Percentiles rank a stretch among this genome's conserved stretches.
phyloP scores from a whole-genome alignment of 2,329 filamentous ascomycete species.

The Talaromyces pinophilus region DNA sequence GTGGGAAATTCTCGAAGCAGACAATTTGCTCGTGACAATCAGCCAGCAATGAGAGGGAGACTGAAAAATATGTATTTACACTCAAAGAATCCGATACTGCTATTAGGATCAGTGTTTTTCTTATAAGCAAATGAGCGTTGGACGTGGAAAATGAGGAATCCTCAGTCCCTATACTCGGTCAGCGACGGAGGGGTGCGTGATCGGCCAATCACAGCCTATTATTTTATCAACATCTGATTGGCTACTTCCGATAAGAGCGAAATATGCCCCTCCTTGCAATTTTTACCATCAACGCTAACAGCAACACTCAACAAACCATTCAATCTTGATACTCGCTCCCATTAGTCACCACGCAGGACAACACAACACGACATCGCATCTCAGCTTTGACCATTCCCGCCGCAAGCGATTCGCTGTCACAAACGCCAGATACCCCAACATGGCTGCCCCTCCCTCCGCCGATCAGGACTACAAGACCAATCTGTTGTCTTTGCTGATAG shows the following conservation, averaged over 20 bases:
- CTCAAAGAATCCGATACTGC: neutral
- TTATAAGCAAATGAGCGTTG: too few relatives aligned
- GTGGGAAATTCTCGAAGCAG: neutral
- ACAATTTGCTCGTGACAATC: neutral
- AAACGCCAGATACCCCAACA: slow-evolving; percentile 19
- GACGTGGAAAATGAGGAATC: neutral
- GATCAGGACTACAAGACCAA: slow-evolving; percentile 41
- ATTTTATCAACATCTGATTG: neutral
- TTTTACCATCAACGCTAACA: slow-evolving; percentile 11
- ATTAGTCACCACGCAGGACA: slow-evolving; percentile 2
- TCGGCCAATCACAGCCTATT: slow-evolving; percentile 5
- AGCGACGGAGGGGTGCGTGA: slow-evolving; percentile 16
- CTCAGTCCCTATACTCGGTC: slow-evolving; percentile 18
- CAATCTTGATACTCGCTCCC: neutral
- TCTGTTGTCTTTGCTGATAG: slow-evolving; percentile 42
- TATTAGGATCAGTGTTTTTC: neutral
- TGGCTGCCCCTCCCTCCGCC: slow-evolving; percentile 32
- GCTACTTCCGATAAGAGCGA: neutral
- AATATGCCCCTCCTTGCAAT: slow-evolving; percentile 19
- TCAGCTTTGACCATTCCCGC: neutral
- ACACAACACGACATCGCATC: neutral
- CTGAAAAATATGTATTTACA: neutral
- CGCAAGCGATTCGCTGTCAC: neutral
- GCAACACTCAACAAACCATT: neutral
- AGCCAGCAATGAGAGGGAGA: neutral